These are phyloP conservation scores for Trametes meyenii DNA, from an alignment of 768 basidiomycete species.

Conservation along the genomic window DNA sequence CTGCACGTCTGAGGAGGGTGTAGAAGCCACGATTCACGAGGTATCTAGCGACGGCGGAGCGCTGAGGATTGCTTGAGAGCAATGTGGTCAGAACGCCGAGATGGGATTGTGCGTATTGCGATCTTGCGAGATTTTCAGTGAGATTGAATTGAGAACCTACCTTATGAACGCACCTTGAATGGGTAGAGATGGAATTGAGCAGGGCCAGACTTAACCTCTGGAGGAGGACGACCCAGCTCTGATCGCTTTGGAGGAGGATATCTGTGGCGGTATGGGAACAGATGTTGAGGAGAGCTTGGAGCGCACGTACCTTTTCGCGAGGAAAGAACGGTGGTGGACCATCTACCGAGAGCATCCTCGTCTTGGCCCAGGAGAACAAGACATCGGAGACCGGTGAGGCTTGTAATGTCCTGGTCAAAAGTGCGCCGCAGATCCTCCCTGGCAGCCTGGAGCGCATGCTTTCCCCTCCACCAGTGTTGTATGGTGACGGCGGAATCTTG, in stretches of 20 bases:
- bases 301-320: slow-evolving; percentile 34
- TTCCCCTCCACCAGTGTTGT: slow-evolving; percentile 73
- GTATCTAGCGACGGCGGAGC: slow-evolving; percentile 45
- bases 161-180: slow-evolving; percentile 48
- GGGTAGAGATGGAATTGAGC: slow-evolving; percentile 51
- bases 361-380: slow-evolving; percentile 63
- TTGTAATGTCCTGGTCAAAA: slow-evolving; percentile 56
- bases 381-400: slow-evolving; percentile 62
- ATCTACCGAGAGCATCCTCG: slow-evolving; percentile 47
- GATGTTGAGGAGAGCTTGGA: neutral
- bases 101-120: slow-evolving; percentile 47
- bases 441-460: slow-evolving; percentile 42
- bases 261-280: slow-evolving; percentile 10
- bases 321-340: slow-evolving; percentile 44
- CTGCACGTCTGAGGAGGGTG: slow-evolving; percentile 41
- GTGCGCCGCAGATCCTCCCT: slow-evolving; percentile 47
- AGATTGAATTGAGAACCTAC: neutral
- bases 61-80: slow-evolving; percentile 35
- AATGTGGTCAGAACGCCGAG: slow-evolving; percentile 55
- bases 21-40: slow-evolving; percentile 54
- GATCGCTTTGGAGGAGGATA: slow-evolving; percentile 23
- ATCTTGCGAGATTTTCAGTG: slow-evolving; percentile 39
- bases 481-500: slow-evolving; percentile 62
- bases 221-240: slow-evolving; percentile 67
- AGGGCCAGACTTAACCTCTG: slow-evolving; percentile 51